phyloP scores from a whole-genome alignment of 202 grass and related monocot genomes.

The Setaria italica region DNA sequence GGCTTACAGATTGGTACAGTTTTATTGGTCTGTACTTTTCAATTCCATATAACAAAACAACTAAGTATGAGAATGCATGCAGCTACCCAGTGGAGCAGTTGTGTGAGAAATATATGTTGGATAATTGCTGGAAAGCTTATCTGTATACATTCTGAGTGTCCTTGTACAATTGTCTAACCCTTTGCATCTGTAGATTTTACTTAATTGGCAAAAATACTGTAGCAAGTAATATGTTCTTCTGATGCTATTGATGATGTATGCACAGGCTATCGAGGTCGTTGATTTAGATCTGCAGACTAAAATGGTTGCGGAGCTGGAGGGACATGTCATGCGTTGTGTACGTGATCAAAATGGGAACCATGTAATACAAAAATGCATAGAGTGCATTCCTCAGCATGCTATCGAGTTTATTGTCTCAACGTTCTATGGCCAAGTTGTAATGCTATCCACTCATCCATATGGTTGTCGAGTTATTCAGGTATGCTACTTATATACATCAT shows the following conservation, averaged over 20 bases:
- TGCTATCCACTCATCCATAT: conserved; percentile 93
- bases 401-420: conserved; percentile 96
- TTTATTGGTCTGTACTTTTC: background rate
- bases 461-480: conserved; percentile 98
- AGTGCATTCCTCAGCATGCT: conserved; percentile 87
- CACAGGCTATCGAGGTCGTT: conserved; percentile 97
- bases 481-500: conserved; percentile 16
- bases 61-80: background rate
- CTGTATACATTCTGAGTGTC: conserved; percentile 13
- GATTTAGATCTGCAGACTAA: conserved; percentile 86
- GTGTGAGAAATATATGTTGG: background rate
- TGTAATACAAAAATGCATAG: conserved; percentile 99
- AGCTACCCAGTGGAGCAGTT: background rate
- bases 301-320: conserved; percentile 91
- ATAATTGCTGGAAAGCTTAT: background rate
- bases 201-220: conserved; percentile 3
- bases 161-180: background rate
- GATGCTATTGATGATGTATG: conserved; percentile 31
- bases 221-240: background rate
- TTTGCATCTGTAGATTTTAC: background rate
- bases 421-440: conserved; percentile 91
- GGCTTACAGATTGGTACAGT: background rate
- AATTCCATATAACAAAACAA: background rate
- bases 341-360: conserved; percentile 99
- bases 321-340: conserved; percentile 81